Evolutionary conservation across 2,329 filamentous ascomycete genomes (phyloP), one percentile per base, ranked within the genome.

Genomic region (Colletotrichum incanum): DNA sequence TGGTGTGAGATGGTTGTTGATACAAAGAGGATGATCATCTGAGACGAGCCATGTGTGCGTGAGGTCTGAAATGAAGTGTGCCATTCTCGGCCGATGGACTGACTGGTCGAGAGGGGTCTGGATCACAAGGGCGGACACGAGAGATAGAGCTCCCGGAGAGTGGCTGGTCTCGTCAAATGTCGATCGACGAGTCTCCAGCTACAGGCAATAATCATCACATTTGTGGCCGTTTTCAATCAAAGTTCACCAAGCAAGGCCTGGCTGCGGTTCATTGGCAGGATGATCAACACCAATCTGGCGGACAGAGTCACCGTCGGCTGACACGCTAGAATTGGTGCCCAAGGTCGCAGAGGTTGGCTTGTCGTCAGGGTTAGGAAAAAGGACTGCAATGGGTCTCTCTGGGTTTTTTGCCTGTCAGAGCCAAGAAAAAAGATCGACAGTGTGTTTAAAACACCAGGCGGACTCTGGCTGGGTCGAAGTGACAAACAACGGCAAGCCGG

Each of bases 211-310:
- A 47, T 65, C 52, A 45, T 55, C 37, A 16, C 45, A 47, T 60
- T 26, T 45, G 31, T 63, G 65, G 54, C 65, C 69, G 69, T 64
- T 72, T 72, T 72, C 69, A 47, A 69, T 9, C 49, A n/a, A 9
- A 34, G 11, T 16, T 11, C 5, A 16, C 50, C 26, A 18, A 16
- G 1, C 12, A 18, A 26, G 5, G n/a, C n/a, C 20, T 37, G 54
- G 34, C 54, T 56, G 34, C 54, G 34, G 54, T 23, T 58, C n/a
- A 12, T 54, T n/a, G 23, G 23, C 23, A 39, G 20, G 34, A 20
- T 26, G 16, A 16, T 16, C 49, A 9, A 26, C 31, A 39, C 8
- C 18, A 58, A 14, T 23, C 31, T 6, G 34, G n/a, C 34, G 16
- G 20, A 16, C 45, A 28, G 26, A 47, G 56, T 31, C 56, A 28